Percentiles rank a stretch among this genome's conserved stretches.
Evolutionary conservation across 371 early-diverging fungal genomes (phyloP).

Genomic region (Phascolomyces articulosus): DNA sequence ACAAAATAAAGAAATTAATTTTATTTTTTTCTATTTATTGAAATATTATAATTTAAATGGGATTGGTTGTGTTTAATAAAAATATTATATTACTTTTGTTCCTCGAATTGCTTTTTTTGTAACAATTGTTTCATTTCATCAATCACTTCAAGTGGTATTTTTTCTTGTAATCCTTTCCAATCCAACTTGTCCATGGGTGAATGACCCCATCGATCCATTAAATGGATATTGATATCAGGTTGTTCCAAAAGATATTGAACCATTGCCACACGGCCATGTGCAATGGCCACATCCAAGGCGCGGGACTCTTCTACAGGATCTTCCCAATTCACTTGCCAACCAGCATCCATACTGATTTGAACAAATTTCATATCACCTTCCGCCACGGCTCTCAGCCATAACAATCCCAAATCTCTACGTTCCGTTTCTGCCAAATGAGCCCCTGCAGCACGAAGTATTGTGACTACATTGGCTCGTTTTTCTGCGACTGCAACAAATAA

Average conservation of each 20-base stretch:
- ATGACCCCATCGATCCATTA: conserved; percentile 41
- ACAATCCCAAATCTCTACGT: conserved; percentile 58
- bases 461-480: conserved; percentile 62
- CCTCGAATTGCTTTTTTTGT: not conserved
- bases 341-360: conserved; percentile 36
- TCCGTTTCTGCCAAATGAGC: conserved; percentile 90
- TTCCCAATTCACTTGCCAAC: conserved; percentile 49
- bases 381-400: conserved; percentile 49
- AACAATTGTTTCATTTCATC: conserved; percentile 15
- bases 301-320: conserved; percentile 45
- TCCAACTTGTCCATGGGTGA: conserved; percentile 31
- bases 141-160: not conserved
- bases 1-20: not conserved
- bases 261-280: conserved; percentile 33
- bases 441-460: conserved; percentile 79
- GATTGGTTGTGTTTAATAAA: too few relatives aligned
- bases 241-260: conserved; percentile 37
- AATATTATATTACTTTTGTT: too few relatives aligned
- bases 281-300: conserved; percentile 43
- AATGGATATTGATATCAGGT: conserved; percentile 19
- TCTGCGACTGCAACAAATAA: conserved; percentile 80
- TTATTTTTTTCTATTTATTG: too few relatives aligned
- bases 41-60: too few relatives aligned
- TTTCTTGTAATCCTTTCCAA: not conserved
- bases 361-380: conserved; percentile 38